Evolutionary conservation across 2,329 filamentous ascomycete species (phyloP).

Genomic region (Exophiala dermatitidis): DNA sequence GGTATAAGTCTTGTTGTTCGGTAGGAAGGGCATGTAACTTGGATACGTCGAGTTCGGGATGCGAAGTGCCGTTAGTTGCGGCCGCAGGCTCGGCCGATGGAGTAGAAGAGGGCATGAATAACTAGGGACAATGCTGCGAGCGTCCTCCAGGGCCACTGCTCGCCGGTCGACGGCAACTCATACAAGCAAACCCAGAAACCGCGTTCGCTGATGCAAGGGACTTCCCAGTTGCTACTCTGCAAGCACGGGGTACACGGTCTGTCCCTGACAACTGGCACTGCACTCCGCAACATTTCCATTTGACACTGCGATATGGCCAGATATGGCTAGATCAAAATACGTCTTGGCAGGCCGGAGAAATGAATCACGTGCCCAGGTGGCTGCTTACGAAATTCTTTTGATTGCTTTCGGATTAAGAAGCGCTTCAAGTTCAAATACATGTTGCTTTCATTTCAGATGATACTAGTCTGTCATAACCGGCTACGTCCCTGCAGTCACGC

Average conservation of each 20-base stretch:
- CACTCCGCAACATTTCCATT: background rate
- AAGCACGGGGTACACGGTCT: background rate
- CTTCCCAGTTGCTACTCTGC: background rate
- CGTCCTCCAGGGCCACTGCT: constrained; percentile 18
- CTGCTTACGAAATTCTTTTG: background rate
- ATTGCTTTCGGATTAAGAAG: too few relatives aligned
- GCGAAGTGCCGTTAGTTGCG: constrained; percentile 14
- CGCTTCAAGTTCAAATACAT: too few relatives aligned
- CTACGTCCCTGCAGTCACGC: background rate
- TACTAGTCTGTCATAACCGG: background rate
- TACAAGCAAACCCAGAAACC: constrained; percentile 6
- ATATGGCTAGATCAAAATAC: background rate
- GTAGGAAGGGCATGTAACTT: constrained; percentile 84
- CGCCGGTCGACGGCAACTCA: constrained; percentile 1
- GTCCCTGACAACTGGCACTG: background rate
- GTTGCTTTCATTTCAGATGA: too few relatives aligned
- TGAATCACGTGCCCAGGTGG: background rate
- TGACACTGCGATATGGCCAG: too few relatives aligned
- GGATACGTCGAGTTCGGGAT: constrained; percentile 68
- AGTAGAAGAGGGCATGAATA: constrained; percentile 15
- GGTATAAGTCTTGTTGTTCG: constrained; percentile 92
- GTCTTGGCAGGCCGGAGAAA: background rate
- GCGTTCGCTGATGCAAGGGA: background rate
- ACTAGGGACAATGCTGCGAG: constrained; percentile 6
- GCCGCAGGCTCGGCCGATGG: constrained; percentile 9